Evolutionary conservation across 495 filamentous ascomycete species (phyloP), one percentile per base, ranked within the genome.

Genomic region (Evernia prunastri): DNA sequence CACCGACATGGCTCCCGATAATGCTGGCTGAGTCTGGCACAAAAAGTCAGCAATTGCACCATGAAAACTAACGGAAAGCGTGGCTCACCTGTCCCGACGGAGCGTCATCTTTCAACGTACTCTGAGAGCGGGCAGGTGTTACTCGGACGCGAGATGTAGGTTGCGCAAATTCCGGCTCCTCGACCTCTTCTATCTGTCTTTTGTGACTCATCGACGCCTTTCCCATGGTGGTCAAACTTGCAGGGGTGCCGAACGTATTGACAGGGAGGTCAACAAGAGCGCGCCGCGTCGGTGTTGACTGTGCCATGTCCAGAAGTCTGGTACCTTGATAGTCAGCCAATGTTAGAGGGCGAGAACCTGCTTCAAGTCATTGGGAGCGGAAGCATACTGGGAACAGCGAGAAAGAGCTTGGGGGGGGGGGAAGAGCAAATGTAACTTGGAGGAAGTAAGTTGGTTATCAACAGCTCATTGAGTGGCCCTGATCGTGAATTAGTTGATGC

Each of bases 191-290:
- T 31, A 71, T 66, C 6, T 25, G 51, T 56, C 69, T 61, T 54
- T 71, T 71, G 13, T 61, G 56, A 18, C 56, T 43, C 12, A 45
- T 61, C 11, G 15, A n/a, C 9, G 29, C 11, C 27, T 65, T 66
- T 31, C 29, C 29, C 10, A 56, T 35, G 1, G 29, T 9, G 54
- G 40, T 56, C 40, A 57, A 36, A n/a, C 39, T 49, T 7, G 47
- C 36, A 6, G 56, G 60, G n/a, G 68, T 61, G 36, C 45, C 35
- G n/a, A 57, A 36, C 18, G 67, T 64, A 57, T 71, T 71, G 49
- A 71, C 60, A 18, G 69, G 63, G 47, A 69, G 61, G 39, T 71
- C 63, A 57, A 56, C 59, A 42, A 71, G 63, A 57, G 62, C 65
- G 53, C 65, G 67, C 54, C 69, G 65, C 33, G 63, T 13, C 1